These are phyloP conservation scores for Forsythia suspensa DNA, from an alignment of 257 asterid genomes.

Conservation along the genomic window DNA sequence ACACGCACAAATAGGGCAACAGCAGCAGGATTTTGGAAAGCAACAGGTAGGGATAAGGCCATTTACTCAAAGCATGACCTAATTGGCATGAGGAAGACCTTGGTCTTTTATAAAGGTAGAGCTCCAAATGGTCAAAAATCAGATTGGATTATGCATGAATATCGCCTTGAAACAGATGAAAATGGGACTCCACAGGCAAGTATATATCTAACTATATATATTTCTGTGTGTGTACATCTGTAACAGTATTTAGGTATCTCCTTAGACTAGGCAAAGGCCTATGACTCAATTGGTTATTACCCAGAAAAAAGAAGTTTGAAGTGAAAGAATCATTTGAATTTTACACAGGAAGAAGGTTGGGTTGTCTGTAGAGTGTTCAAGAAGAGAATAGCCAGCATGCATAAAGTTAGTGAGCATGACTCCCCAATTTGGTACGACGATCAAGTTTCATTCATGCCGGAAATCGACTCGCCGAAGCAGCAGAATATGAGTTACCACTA, in stretches of 20 bases:
- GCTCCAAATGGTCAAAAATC: slow-evolving; percentile 96
- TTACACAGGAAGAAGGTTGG: slow-evolving; percentile 95
- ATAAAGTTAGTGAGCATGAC: slow-evolving; percentile 58
- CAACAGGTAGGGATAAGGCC: slow-evolving; percentile 92
- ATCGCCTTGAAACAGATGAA: slow-evolving; percentile 78
- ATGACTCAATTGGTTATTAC: background rate
- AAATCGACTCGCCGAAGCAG: slow-evolving; percentile 61
- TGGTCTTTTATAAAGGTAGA: slow-evolving; percentile 82
- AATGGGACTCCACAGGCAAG: slow-evolving; percentile 82
- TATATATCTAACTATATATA: background rate
- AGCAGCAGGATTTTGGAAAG: slow-evolving; percentile 93
- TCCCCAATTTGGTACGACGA: slow-evolving; percentile 90
- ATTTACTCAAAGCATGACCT: slow-evolving; percentile 74
- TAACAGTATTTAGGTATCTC: background rate
- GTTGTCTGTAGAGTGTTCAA: slow-evolving; percentile 88
- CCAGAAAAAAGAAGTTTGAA: background rate
- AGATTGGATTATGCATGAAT: slow-evolving; percentile 96
- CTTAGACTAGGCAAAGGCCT: background rate
- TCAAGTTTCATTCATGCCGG: slow-evolving; percentile 70
- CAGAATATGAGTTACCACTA: slow-evolving; percentile 29
- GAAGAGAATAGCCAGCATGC: slow-evolving; percentile 56
- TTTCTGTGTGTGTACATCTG: background rate
- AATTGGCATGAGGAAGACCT: slow-evolving; percentile 89
- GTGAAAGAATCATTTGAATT: background rate
- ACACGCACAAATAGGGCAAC: slow-evolving; percentile 93